These are phyloP conservation scores for Avena sativa DNA, from an alignment of 176 grass and related monocot genomes.

Conservation along the genomic window DNA sequence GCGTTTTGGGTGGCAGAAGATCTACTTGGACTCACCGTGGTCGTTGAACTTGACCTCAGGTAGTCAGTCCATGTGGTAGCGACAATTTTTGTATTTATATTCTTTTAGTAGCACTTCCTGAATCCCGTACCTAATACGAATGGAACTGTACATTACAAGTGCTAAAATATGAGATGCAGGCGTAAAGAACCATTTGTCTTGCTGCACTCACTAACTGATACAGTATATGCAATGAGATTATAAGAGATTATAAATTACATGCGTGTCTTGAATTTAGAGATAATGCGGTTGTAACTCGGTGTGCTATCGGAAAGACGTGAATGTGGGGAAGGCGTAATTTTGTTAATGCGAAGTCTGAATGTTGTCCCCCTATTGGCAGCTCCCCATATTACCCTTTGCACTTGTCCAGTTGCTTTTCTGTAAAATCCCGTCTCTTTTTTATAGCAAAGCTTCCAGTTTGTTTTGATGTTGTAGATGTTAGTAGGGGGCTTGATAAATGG, in stretches of 20 bases:
- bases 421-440: background rate
- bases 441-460: background rate
- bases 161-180: background rate
- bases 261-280: background rate
- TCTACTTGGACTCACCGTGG: background rate
- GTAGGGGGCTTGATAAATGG: background rate
- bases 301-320: background rate
- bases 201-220: background rate
- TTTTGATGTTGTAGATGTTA: background rate
- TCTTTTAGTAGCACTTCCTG: conserved; percentile 6
- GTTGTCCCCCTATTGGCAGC: background rate
- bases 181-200: background rate
- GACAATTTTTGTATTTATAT: background rate
- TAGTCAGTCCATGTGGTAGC: conserved; percentile 19
- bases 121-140: conserved; percentile 27
- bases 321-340: background rate
- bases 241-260: conserved; percentile 10
- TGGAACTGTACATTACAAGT: conserved; percentile 5
- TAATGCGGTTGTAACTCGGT: background rate
- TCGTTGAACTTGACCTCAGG: background rate
- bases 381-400: background rate
- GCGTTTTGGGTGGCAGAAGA: background rate
- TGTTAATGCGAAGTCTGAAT: background rate
- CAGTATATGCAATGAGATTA: conserved; percentile 2
- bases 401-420: conserved; percentile 12